Conservation (phyloP, 2,329 filamentous ascomycete species). For the Penicillium capsulatum region DNA sequence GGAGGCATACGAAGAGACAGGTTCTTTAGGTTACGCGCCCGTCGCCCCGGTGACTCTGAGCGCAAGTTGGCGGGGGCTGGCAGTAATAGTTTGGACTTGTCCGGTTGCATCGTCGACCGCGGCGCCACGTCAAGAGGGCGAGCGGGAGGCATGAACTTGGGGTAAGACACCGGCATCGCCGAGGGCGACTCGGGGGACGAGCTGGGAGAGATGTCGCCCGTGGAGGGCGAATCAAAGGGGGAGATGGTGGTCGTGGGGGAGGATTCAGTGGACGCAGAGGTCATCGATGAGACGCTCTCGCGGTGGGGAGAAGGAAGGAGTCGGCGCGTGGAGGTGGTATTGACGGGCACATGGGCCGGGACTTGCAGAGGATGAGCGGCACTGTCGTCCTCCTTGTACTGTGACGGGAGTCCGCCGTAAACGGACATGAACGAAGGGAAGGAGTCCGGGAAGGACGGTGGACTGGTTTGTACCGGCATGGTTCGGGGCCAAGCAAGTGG, state of each 20-base stretch:
- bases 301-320: conserved; percentile 37
- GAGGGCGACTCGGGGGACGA: conserved; percentile 88
- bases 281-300: conserved; percentile 42
- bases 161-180: conserved; percentile 57
- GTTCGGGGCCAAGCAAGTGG: conserved; percentile 17
- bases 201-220: conserved; percentile 85
- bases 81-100: conserved; percentile 29
- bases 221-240: conserved; percentile 83
- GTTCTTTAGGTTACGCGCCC: conserved; percentile 60
- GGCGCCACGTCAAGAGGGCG: conserved; percentile 25
- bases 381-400: conserved; percentile 29
- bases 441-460: conserved; percentile 40
- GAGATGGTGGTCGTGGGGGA: conserved; percentile 93
- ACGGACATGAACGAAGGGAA: conserved; percentile 54
- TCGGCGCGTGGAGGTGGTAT: conserved; percentile 18
- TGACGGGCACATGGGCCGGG: conserved; percentile 27
- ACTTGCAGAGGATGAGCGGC: conserved; percentile 25
- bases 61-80: conserved; percentile 37
- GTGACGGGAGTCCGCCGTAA: conserved; percentile 42
- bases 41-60: conserved; percentile 34
- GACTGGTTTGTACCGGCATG: conserved; percentile 41
- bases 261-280: conserved; percentile 83
- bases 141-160: conserved; percentile 34
- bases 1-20: conserved; percentile 58
- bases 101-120: conserved; percentile 22